Conservation (phyloP, 495 filamentous ascomycete species). For the Neurospora tetraspora region DNA sequence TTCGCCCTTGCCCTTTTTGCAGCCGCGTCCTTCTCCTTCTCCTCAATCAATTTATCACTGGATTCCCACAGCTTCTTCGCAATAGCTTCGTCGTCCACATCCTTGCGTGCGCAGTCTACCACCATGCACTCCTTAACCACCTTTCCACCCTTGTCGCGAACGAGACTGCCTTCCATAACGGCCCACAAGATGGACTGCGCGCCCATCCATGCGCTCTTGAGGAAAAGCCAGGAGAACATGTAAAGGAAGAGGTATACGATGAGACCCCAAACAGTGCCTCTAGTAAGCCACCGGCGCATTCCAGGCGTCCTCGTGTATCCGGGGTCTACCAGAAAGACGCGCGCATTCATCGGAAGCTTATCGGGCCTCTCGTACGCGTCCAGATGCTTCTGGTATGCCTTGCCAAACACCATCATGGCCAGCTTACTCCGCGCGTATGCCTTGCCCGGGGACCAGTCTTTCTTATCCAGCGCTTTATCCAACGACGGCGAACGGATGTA, state of each 20-base stretch:
- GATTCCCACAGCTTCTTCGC: slow-evolving; percentile 81
- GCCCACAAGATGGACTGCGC: slow-evolving; percentile 81
- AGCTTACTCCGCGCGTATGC: slow-evolving; percentile 84
- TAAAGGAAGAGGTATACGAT: slow-evolving; percentile 67
- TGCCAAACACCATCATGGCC: slow-evolving; percentile 76
- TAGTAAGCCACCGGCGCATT: slow-evolving; percentile 72
- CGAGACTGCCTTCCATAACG: slow-evolving; percentile 65
- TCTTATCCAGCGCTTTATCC: slow-evolving; percentile 30
- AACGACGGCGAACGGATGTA: slow-evolving; percentile 68
- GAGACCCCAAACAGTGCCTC: slow-evolving; percentile 76
- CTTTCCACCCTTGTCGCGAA: slow-evolving; percentile 52
- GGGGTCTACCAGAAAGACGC: slow-evolving; percentile 78
- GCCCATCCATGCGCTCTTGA: slow-evolving; percentile 74
- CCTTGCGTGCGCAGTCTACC: slow-evolving; percentile 55
- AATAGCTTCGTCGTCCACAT: slow-evolving; percentile 66
- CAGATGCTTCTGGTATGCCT: slow-evolving; percentile 82
- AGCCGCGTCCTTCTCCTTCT: slow-evolving; percentile 72
- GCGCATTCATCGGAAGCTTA: slow-evolving; percentile 63
- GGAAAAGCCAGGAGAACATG: slow-evolving; percentile 72
- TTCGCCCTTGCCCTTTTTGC: slow-evolving; percentile 59
- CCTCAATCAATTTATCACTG: slow-evolving; percentile 76
- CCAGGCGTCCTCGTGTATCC: slow-evolving; percentile 78
- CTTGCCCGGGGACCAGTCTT: slow-evolving; percentile 38
- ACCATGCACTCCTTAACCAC: slow-evolving; percentile 83
- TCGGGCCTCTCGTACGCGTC: slow-evolving; percentile 75